Evolutionary conservation across 345 rosid genomes (phyloP).

Genomic region (Durio zibethinus): DNA sequence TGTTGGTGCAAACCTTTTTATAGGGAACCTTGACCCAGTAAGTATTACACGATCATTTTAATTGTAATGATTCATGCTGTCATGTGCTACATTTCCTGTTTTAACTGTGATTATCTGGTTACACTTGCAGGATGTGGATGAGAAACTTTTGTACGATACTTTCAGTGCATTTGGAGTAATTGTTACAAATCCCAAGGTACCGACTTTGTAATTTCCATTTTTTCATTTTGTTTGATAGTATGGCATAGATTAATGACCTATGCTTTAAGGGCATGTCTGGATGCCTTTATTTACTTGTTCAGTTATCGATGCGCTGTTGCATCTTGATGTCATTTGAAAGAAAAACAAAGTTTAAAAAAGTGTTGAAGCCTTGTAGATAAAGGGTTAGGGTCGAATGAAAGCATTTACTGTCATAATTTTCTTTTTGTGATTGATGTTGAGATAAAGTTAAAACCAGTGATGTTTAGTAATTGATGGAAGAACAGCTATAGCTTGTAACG

Average conservation of each 20-base stretch:
- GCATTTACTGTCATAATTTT: background rate
- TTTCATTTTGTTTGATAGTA: background rate
- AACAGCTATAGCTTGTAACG: too few species aligned
- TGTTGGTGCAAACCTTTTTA: conserved; percentile 97
- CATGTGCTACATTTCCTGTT: background rate
- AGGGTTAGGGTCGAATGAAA: background rate
- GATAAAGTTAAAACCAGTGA: background rate
- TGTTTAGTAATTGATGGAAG: too few species aligned
- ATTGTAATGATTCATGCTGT: background rate
- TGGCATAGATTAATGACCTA: background rate
- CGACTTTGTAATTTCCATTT: background rate
- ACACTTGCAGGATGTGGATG: conserved; percentile 86
- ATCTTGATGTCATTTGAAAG: background rate
- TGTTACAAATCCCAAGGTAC: conserved; percentile 96
- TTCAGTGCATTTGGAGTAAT: conserved; percentile 98
- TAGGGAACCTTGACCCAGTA: conserved; percentile 96
- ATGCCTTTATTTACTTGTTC: background rate
- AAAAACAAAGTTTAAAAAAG: background rate
- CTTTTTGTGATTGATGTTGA: background rate
- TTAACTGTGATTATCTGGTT: background rate
- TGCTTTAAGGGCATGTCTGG: background rate
- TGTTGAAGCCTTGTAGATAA: background rate
- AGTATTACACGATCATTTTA: conserved; percentile 25
- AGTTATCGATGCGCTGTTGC: background rate
- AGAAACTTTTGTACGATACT: conserved; percentile 92